Conservation (phyloP, 768 basidiomycete species). For the Lactarius evosmus region DNA sequence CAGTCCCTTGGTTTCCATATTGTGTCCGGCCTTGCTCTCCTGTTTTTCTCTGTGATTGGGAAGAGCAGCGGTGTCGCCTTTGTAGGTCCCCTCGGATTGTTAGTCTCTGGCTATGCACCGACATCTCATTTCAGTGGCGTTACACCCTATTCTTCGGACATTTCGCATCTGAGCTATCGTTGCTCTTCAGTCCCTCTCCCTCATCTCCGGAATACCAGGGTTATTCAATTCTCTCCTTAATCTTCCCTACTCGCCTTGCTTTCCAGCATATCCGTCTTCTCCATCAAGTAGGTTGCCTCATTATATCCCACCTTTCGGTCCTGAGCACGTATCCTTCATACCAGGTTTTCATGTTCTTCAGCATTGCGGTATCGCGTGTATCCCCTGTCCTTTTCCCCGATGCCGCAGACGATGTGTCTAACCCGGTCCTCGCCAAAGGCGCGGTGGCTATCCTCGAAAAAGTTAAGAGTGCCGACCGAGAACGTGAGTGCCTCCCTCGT, state of each 20-base stretch:
- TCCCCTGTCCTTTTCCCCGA: constrained; percentile 61
- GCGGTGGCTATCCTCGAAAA: constrained; percentile 18
- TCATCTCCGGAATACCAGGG: constrained; percentile 31
- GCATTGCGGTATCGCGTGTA: constrained; percentile 67
- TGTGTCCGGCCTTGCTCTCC: constrained; percentile 51
- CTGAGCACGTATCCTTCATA: neutral
- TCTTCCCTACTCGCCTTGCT: constrained; percentile 60
- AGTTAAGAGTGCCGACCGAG: constrained; percentile 17
- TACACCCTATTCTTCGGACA: constrained; percentile 66
- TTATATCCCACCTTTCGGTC: neutral
- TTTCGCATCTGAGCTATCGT: constrained; percentile 59
- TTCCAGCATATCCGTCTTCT: constrained; percentile 78
- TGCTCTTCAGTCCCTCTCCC: constrained; percentile 59
- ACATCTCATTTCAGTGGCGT: constrained; percentile 59
- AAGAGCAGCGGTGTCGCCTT: constrained; percentile 58
- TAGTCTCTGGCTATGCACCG: neutral
- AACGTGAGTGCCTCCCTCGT: constrained; percentile 9
- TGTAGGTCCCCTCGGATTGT: constrained; percentile 41
- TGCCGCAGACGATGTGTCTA: constrained; percentile 12
- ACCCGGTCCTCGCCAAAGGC: constrained; percentile 5
- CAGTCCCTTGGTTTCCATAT: constrained; percentile 66
- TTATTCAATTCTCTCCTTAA: constrained; percentile 34
- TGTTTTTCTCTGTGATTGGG: constrained; percentile 63
- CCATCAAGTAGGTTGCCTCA: constrained; percentile 45
- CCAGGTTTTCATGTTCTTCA: constrained; percentile 62